A percentile compares a stretch with the other conserved stretches of the same genome.
phyloP scores from a whole-genome alignment of 192 early-diverging fungal genomes.

The Lobulomyces angularis region DNA sequence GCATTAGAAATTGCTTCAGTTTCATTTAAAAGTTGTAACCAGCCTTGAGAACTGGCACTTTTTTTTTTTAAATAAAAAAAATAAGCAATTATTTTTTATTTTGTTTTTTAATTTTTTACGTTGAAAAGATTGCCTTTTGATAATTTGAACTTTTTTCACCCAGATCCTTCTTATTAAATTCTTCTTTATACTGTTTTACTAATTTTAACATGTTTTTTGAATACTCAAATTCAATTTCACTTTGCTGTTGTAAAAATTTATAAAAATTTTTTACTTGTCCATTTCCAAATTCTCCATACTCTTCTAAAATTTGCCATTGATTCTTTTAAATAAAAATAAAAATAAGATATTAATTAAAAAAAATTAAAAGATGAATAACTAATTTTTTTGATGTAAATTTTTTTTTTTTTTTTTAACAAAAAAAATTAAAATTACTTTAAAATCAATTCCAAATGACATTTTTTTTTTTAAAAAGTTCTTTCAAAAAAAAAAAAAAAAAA shows the following conservation, averaged over 20 bases:
- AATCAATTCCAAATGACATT: no score
- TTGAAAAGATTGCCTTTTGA: slow-evolving; percentile 17
- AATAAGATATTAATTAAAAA: no score
- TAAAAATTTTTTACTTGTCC: slow-evolving; percentile 21
- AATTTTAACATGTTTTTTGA: slow-evolving; percentile 18
- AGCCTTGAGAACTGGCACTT: slow-evolving; percentile 17
- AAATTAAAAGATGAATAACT: no score
- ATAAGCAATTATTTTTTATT: neutral
- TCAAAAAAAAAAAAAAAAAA: no score
- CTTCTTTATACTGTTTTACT: slow-evolving; percentile 19
- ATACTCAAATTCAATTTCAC: slow-evolving; percentile 29
- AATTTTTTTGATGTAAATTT: no score
- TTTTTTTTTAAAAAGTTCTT: no score
- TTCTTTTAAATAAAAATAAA: no score
- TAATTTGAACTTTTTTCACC: neutral
- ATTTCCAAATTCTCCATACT: no score
- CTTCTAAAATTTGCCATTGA: no score
- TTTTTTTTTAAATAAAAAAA: neutral
- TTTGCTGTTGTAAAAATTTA: slow-evolving; percentile 25
- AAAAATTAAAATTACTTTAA: no score
- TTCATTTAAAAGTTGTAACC: slow-evolving; percentile 19
- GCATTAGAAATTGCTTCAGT: slow-evolving; percentile 16
- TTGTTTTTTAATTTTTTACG: slow-evolving; percentile 3
- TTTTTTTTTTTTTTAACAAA: no score
- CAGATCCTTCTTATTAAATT: slow-evolving; percentile 8